Base-by-base conservation (phyloP, 805 yeast genomes). In the Teunomyces barrocoloradensis region DNA sequence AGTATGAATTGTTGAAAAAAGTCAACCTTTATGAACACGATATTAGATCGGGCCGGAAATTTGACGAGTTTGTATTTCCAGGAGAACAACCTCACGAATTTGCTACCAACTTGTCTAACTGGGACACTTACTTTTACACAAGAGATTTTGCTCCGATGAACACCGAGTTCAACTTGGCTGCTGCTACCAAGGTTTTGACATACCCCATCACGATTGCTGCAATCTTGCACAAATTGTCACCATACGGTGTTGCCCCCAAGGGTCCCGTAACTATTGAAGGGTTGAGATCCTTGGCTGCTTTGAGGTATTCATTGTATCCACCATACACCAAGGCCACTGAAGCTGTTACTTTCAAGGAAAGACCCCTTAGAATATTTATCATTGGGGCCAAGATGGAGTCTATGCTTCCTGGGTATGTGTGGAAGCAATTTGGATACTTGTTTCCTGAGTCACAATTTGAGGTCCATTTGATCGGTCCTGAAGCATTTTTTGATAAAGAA, bases 31-130 rank as follows among this genome's bases (percentile, higher is more conserved):
- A 84, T 66, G 99, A 94, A 67, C 98, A 92, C 61, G 99, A 94
- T 69, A 74, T 94, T 55, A 81, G 98, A 65, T 84, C 94, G 35
- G 98, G 97, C 3, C 80, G 99, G 62, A 86, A 84, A 43, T 92
- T 94, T 69, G 96, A 96, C 18, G 98, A 94, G 71, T 91, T 94
- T 61, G 94, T 89, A 58, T 90, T 94, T 71, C 98, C 99, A 5
- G 82, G 80, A 3, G 77, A 74, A 12, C 95, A 87, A 66, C 87
- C 84, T 44, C 75, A 73, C 43, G 97, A 91, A 61, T 83, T 84
- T 51, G 69, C 78, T 50, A 81, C 90, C 50, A 90, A 89, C 63
- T 80, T 89, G 63, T 74, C 83, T 42, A 84, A 80, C 64, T 94
- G 99, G 99, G 98, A 94, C 67, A 75, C 94, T 7, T 92, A 82